Evolutionary conservation across 2,329 filamentous ascomycete genomes (phyloP), one percentile per base, ranked within the genome.

Genomic region (Verticillium nonalfalfae): DNA sequence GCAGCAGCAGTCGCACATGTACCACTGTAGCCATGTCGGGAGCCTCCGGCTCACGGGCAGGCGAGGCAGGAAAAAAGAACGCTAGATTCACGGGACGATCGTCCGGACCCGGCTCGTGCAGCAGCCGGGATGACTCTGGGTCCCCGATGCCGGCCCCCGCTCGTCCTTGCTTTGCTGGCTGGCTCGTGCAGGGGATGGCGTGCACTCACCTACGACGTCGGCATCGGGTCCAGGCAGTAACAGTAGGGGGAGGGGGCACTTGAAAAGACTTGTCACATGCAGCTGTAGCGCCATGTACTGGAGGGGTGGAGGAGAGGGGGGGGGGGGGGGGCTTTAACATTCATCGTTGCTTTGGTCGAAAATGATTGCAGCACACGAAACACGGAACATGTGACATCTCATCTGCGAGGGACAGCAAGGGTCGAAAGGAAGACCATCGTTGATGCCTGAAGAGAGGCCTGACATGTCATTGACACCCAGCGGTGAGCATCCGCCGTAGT

Each of bases 401-500:
- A 26, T 26, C 26, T 26, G 26, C 3, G 54, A 55, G 38, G 21
- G 56, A 15, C 14, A 45, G 45, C 38, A 58, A 14, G 39, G 26
- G 15, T 18, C 6, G 55, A 15, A 9, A 26, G 39, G 56, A 61
- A 10, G 35, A 26, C 26, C 63, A 58, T 61, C 59, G 58, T 63
- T 63, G 61, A 58, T 64, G 63, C 63, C 63, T 61, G 63, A 64
- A 54, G 31, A 26, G 26, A 26, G 31, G 18, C 33, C 55, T 11
- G 10, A 26, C 21, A 18, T 50, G 18, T 21, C 21, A 18, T 18
- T 7, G 11, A 26, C n/a, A 4, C n/a, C n/a, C 15, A 18, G 45
- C 45, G 45, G 45, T 50, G 45, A 50, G 45, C n/a, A 50, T 50
- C 45, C n/a, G 21, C n/a, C n/a, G 18, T 45, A 15, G n/a, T 15